A percentile compares a stretch with the other conserved stretches of the same genome.
These are phyloP conservation scores for Colletotrichum musicola DNA, from an alignment of 2,329 filamentous ascomycete species.

Conservation along the genomic window DNA sequence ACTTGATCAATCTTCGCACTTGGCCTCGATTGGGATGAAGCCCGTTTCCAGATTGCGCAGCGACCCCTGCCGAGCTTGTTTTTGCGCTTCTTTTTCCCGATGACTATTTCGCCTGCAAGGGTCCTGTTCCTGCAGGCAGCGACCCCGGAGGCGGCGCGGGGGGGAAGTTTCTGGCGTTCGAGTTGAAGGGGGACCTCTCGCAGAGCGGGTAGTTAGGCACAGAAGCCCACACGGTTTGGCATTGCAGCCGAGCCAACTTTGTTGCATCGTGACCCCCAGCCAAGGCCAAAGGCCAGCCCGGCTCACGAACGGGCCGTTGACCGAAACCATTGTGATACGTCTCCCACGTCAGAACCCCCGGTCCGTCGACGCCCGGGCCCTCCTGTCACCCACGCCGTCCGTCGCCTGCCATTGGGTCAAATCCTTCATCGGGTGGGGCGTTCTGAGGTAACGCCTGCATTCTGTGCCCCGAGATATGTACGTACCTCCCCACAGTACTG, in stretches of 20 bases:
- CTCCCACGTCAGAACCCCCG: slow-evolving; percentile 38
- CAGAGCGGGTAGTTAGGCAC: too few species aligned
- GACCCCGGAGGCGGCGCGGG: slow-evolving; percentile 2
- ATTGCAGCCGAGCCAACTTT: slow-evolving; percentile 35
- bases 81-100: slow-evolving; percentile 39
- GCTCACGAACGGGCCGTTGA: slow-evolving; percentile 38
- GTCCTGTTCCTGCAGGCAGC: slow-evolving; percentile 19
- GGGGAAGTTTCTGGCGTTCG: not conserved
- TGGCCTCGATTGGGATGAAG: slow-evolving; percentile 35
- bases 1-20: slow-evolving; percentile 18
- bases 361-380: slow-evolving; percentile 24
- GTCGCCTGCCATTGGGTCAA: slow-evolving; percentile 12
- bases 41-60: slow-evolving; percentile 28
- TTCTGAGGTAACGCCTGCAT: too few species aligned
- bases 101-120: slow-evolving; percentile 25
- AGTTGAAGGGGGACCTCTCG: not conserved
- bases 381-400: slow-evolving; percentile 23
- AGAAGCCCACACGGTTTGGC: slow-evolving; percentile 26
- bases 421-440: too few species aligned
- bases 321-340: slow-evolving; percentile 41
- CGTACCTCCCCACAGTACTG: too few species aligned
- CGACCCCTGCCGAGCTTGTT: slow-evolving; percentile 39
- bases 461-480: too few species aligned
- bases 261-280: slow-evolving; percentile 30
- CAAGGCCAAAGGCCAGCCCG: slow-evolving; percentile 26